Conservation (phyloP, 257 asterid species). For the Solanum piurae region DNA sequence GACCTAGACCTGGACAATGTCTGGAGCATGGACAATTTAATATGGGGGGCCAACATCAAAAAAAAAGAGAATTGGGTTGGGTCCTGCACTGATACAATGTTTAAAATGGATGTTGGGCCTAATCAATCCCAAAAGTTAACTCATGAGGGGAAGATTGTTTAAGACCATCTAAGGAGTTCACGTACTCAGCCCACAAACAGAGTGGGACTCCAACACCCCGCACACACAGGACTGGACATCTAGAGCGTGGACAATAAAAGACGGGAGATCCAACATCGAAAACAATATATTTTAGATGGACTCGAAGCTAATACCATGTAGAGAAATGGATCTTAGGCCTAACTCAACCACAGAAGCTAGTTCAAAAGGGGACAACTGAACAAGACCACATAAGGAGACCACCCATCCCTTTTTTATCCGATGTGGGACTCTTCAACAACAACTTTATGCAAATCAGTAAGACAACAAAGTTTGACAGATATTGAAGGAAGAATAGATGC, state of each 20-base stretch:
- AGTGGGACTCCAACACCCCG: background rate
- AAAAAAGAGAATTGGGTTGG: background rate
- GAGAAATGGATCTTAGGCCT: background rate
- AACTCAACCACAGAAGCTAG: background rate
- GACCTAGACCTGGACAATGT: background rate
- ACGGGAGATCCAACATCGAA: background rate
- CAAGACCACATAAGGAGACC: background rate
- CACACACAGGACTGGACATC: background rate
- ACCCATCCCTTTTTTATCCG: background rate
- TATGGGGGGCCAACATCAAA: background rate
- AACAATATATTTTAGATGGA: background rate
- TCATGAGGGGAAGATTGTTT: background rate
- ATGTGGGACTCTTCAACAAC: background rate
- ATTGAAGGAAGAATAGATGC: background rate
- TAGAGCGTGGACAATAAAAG: background rate
- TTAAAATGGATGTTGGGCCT: background rate
- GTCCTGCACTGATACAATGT: background rate
- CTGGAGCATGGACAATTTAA: background rate
- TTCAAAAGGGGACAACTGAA: background rate
- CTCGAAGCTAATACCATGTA: background rate
- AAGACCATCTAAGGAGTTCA: background rate
- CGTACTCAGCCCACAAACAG: background rate
- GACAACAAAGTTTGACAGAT: background rate
- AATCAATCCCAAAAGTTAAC: background rate
- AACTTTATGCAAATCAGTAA: background rate